A percentile compares a stretch with the other conserved stretches of the same genome.
Conservation (phyloP, 129 eudicot genomes). For the Tagetes erecta region DNA sequence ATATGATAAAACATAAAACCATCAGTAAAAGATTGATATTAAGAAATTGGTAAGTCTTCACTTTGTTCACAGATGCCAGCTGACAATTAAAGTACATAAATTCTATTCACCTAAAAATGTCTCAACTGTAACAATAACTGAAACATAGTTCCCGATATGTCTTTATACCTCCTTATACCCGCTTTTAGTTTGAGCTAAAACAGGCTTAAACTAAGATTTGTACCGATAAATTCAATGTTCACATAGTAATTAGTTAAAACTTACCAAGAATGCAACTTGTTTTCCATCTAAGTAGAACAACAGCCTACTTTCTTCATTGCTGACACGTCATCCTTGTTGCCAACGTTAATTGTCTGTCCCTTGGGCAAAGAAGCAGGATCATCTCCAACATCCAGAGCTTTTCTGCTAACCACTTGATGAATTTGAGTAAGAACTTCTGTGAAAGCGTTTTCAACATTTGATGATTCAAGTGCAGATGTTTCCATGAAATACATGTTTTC, state of each 20-base stretch:
- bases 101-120: constrained; percentile 18
- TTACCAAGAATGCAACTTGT: constrained; percentile 13
- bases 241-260: constrained; percentile 21
- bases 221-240: constrained; percentile 10
- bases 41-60: constrained; percentile 19
- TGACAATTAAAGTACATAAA: constrained; percentile 19
- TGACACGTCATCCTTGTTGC: constrained; percentile 64
- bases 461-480: constrained; percentile 74
- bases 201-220: constrained; percentile 29
- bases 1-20: constrained; percentile 15
- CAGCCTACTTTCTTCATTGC: constrained; percentile 69
- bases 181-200: constrained; percentile 12
- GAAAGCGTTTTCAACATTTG: constrained; percentile 67
- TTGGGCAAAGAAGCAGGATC: constrained; percentile 62
- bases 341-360: constrained; percentile 69
- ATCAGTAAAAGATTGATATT: neutral
- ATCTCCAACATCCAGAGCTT: constrained; percentile 64
- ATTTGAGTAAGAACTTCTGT: constrained; percentile 77
- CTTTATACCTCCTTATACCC: constrained; percentile 23
- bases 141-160: constrained; percentile 4
- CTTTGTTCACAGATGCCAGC: constrained; percentile 25
- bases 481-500: constrained; percentile 70
- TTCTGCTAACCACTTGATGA: constrained; percentile 61
- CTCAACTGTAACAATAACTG: neutral
- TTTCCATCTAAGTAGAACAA: constrained; percentile 54